A percentile compares a stretch with the other conserved stretches of the same genome.
phyloP scores from a whole-genome alignment of 192 early-diverging fungal genomes.

The Backusella psychrophila region DNA sequence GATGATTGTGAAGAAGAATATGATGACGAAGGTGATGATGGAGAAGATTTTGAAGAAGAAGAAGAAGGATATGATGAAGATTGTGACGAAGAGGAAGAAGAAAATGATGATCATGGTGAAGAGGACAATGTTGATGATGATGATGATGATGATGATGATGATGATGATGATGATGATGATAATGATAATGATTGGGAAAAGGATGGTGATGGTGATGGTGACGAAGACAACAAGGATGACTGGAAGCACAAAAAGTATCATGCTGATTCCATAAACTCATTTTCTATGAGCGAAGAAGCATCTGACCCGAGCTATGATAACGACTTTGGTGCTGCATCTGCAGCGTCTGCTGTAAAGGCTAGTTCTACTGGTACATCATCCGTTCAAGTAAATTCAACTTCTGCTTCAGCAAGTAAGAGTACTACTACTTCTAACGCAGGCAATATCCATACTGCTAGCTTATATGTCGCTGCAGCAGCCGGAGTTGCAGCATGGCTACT shows the following conservation, averaged over 20 bases:
- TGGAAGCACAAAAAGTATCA: neutral
- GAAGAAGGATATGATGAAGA: neutral
- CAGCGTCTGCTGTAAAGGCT: neutral
- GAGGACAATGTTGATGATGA: neutral
- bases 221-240: neutral
- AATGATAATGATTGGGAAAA: neutral
- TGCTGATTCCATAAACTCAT: neutral
- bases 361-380: neutral
- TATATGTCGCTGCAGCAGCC: neutral
- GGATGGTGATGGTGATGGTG: neutral
- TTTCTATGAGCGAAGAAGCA: neutral
- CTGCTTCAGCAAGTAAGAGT: neutral
- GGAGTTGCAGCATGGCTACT: slow-evolving; percentile 12
- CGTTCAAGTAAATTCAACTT: neutral
- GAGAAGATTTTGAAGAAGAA: neutral
- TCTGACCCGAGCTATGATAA: neutral
- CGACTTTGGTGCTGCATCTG: neutral
- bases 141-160: neutral
- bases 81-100: neutral
- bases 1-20: neutral
- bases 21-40: neutral
- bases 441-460: neutral
- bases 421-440: neutral
- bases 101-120: neutral
- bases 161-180: neutral